These are phyloP conservation scores for Apiotrichum gamsii DNA, from an alignment of 1,284 basidiomycete genomes.

Conservation along the genomic window DNA sequence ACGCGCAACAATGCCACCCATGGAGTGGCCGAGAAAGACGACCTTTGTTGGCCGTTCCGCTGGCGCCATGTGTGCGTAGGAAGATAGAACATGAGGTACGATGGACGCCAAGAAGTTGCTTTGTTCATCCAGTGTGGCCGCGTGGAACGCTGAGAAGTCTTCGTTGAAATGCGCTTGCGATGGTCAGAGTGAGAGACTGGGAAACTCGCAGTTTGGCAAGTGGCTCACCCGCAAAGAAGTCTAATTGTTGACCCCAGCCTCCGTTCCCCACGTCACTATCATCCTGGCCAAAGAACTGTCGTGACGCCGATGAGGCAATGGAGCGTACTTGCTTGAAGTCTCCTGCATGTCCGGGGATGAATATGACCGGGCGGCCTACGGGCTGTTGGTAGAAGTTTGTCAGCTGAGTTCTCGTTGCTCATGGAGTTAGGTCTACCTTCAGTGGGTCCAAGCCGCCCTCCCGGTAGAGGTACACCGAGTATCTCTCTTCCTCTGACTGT, in stretches of 20 bases:
- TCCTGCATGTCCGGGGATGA: constrained; percentile 96
- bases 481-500: constrained; percentile 46
- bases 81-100: constrained; percentile 67
- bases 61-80: constrained; percentile 54
- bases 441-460: constrained; percentile 76
- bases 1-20: constrained; percentile 92
- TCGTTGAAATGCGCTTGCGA: constrained; percentile 90
- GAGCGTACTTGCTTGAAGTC: constrained; percentile 91
- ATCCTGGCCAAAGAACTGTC: constrained; percentile 61
- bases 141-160: constrained; percentile 93
- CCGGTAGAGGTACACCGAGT: constrained; percentile 75
- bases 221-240: constrained; percentile 71
- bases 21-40: constrained; percentile 85
- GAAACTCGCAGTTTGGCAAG: neutral
- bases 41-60: constrained; percentile 49
- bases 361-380: constrained; percentile 72
- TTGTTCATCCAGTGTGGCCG: constrained; percentile 77
- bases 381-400: no score
- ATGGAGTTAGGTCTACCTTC: no score
- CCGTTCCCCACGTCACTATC: constrained; percentile 8
- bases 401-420: no score
- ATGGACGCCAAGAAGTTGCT: constrained; percentile 68
- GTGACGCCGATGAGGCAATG: constrained; percentile 80
- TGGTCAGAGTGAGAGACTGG: neutral
- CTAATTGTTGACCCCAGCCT: constrained; percentile 52